Evolutionary conservation across 352 stramenopile genomes (phyloP).

Genomic region (Globisporangium nagaii): DNA sequence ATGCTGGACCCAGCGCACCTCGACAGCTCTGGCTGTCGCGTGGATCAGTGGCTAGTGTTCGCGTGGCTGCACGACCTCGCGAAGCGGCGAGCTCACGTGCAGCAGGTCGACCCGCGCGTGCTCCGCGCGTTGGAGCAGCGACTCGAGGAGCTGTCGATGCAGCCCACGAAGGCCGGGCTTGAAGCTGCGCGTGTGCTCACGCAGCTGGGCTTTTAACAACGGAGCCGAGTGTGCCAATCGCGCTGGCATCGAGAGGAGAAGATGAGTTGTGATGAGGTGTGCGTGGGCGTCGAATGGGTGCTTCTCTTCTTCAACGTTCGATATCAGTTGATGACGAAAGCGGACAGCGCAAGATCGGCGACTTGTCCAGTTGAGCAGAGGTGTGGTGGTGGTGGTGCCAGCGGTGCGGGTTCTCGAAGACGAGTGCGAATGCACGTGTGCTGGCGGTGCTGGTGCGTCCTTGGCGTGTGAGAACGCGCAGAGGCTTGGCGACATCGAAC

Average conservation of each 20-base stretch:
- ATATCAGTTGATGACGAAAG: background rate
- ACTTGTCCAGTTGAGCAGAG: too few species aligned
- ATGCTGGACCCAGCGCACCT: conserved; percentile 33
- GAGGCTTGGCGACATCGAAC: too few species aligned
- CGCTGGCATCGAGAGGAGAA: background rate
- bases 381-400: too few species aligned
- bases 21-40: too few species aligned
- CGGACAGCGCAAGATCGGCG: too few species aligned
- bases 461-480: too few species aligned
- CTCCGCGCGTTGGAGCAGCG: conserved; percentile 24
- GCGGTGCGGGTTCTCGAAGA: too few species aligned
- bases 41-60: conserved; percentile 36
- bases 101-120: conserved; percentile 37
- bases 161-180: conserved; percentile 25
- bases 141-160: conserved; percentile 18
- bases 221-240: background rate
- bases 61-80: conserved; percentile 37
- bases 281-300: background rate
- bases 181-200: conserved; percentile 33
- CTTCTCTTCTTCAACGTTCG: background rate
- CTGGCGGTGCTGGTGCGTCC: too few species aligned
- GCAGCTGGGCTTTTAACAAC: conserved; percentile 15
- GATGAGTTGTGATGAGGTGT: too few species aligned
- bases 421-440: too few species aligned
- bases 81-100: conserved; percentile 1